phyloP scores from a whole-genome alignment of 495 filamentous ascomycete genomes.

The Schizothecium vesticola region DNA sequence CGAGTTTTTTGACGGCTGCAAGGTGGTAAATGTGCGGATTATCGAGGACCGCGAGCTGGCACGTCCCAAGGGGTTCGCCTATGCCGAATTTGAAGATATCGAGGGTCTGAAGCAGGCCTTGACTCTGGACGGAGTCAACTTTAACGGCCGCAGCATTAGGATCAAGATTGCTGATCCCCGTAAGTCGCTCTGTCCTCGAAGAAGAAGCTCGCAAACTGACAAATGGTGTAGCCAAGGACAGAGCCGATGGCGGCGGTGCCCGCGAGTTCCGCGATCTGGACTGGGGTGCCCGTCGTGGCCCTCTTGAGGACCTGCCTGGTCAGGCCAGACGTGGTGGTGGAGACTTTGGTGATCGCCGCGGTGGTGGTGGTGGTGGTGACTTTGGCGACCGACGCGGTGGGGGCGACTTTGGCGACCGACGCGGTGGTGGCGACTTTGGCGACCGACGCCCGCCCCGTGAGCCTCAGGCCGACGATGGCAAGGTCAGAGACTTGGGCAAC shows the following conservation, averaged over 20 bases:
- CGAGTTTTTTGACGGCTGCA: conserved; percentile 79
- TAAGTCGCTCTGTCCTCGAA: conserved; percentile 19
- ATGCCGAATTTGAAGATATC: conserved; percentile 84
- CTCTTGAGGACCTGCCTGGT: conserved; percentile 65
- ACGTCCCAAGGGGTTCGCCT: conserved; percentile 95
- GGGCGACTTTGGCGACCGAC: conserved; percentile 38
- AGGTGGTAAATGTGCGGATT: conserved; percentile 83
- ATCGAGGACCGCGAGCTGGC: conserved; percentile 90
- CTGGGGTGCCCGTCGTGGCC: conserved; percentile 72
- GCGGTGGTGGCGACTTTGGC: conserved; percentile 34
- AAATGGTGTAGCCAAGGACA: conserved; percentile 63
- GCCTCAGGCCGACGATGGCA: conserved; percentile 59
- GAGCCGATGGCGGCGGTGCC: conserved; percentile 33
- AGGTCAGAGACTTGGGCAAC: conserved; percentile 78
- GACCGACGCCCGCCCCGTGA: conserved; percentile 37
- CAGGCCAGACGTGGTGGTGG: conserved; percentile 43
- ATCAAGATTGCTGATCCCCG: conserved; percentile 57
- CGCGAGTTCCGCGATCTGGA: conserved; percentile 59
- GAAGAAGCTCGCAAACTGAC: conserved; percentile 15
- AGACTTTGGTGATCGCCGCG: conserved; percentile 19
- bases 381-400: conserved; percentile 38
- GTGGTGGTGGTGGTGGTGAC: conserved; percentile 33
- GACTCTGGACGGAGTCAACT: conserved; percentile 67
- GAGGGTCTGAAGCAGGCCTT: conserved; percentile 91
- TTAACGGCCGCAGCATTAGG: conserved; percentile 81